Evolutionary conservation across 1,284 basidiomycete genomes (phyloP).

Genomic region (Ceratobasidium sp.): DNA sequence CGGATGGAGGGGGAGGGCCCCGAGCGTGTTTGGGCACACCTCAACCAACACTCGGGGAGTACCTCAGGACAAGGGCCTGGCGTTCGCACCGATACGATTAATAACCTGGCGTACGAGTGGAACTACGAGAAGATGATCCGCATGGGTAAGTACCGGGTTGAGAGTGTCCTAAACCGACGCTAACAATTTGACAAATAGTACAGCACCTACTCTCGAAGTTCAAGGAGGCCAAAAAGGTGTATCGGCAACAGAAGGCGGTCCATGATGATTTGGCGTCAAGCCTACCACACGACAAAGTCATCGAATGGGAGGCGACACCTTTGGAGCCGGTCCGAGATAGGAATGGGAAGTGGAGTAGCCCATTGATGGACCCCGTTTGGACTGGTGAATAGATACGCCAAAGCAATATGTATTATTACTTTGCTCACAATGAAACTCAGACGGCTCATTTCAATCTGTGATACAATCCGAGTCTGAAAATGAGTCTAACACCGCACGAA

Average conservation of each 20-base stretch:
- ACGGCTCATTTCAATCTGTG: neutral
- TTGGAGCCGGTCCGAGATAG: neutral
- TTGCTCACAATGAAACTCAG: neutral
- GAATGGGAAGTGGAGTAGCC: constrained; percentile 25
- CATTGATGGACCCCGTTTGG: constrained; percentile 31
- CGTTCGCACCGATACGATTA: constrained; percentile 1
- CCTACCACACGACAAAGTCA: neutral
- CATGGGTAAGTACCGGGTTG: neutral
- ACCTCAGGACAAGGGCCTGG: constrained; percentile 27
- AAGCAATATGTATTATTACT: neutral
- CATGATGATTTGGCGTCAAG: neutral
- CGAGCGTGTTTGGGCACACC: constrained; percentile 14
- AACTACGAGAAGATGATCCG: constrained; percentile 25
- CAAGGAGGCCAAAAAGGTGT: neutral
- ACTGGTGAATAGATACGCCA: neutral
- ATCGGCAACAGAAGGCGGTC: neutral
- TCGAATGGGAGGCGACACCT: neutral
- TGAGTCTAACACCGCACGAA: neutral
- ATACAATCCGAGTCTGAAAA: neutral
- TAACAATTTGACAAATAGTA: too few species aligned
- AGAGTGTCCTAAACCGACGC: too few species aligned
- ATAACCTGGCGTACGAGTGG: constrained; percentile 24
- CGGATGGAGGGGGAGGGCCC: too few species aligned
- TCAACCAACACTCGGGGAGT: constrained; percentile 30
- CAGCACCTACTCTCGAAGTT: too few species aligned